Base-by-base conservation (phyloP, 2,329 filamentous ascomycete genomes). In the Sclerotinia nivalis region DNA sequence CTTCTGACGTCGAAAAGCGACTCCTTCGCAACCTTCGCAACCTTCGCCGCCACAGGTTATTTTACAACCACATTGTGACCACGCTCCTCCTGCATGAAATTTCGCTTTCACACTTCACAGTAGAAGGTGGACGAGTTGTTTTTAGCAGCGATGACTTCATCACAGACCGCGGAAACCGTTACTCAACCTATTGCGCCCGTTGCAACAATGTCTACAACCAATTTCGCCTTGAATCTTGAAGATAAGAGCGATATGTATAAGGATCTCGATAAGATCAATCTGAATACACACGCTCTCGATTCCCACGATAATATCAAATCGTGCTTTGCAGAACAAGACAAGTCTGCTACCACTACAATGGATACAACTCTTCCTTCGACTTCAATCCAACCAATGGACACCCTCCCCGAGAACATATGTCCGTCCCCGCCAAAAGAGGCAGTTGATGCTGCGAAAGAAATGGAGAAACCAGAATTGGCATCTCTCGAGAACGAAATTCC, bases 141-240 rank as follows among this genome's bases (percentile, higher is more conserved):
- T 34, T 72, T 71, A 73, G 74, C 77, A 78, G 76, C 74, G 77
- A 79, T 79, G 77, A 79, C 77, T 75, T 79, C 77, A 77, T 76
- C 75, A 75, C 72, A 74, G 66, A 70, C 62, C 69, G 66, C 71
- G 47, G 54, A 69, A 43, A 50, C 67, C 55, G 73, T 58, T 37
- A 31, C 47, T 55, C 56, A 50, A 45, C 58, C 47, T 45, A 25
- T 69, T 45, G 66, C 66, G 59, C 66, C 66, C 22, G 66, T 69
- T 52, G 66, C 66, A 54, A 64, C 59, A 28, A 69, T 69, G 66
- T 69, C 66, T 31, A 55, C 58, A 34, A 20, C 40, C 59, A 56
- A 13, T 22, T 45, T 58, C n/a, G 25, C 40, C 40, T 25, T 45
- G n/a, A 4, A 34, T 31, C 1, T 25, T 34, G 56, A n/a, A n/a